Conservation (phyloP, 495 filamentous ascomycete genomes). For the Tirmania nivea region DNA sequence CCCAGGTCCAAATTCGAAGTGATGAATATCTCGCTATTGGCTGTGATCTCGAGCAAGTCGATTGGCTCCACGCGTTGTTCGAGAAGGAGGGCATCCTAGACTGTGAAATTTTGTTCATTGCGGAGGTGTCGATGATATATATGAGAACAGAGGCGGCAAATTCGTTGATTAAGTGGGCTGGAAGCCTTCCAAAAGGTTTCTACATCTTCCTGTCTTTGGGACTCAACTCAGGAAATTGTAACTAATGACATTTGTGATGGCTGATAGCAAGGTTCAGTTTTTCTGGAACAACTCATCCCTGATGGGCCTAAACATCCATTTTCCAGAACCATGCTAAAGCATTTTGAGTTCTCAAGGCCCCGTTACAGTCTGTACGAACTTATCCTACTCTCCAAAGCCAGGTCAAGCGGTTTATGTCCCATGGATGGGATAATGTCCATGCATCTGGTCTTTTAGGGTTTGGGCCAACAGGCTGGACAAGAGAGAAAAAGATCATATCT, state of each 20-base stretch:
- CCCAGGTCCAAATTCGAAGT: conserved; percentile 37
- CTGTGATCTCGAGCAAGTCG: conserved; percentile 54
- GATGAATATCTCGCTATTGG: conserved; percentile 56
- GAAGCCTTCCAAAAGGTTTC: conserved; percentile 39
- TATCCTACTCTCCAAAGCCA: conserved; percentile 48
- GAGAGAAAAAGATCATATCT: conserved; percentile 33
- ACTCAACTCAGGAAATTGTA: background rate
- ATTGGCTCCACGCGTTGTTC: conserved; percentile 34
- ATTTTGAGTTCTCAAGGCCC: conserved; percentile 67
- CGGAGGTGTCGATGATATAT: conserved; percentile 79
- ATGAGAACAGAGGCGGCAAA: conserved; percentile 63
- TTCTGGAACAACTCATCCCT: conserved; percentile 77
- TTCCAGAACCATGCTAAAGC: conserved; percentile 64
- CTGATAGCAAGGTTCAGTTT: conserved; percentile 38
- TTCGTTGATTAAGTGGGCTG: conserved; percentile 47
- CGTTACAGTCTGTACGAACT: conserved; percentile 44
- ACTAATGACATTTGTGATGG: conserved; percentile 8
- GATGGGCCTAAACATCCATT: conserved; percentile 60
- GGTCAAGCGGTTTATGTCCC: conserved; percentile 36
- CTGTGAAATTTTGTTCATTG: conserved; percentile 50
- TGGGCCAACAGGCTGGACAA: conserved; percentile 46
- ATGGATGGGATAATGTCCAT: conserved; percentile 40
- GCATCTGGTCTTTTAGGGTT: conserved; percentile 53
- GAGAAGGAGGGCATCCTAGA: conserved; percentile 31
- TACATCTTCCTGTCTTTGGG: background rate